These are phyloP conservation scores for Wickerhamomyces chambardii DNA, from an alignment of 805 yeast species.

Conservation along the genomic window DNA sequence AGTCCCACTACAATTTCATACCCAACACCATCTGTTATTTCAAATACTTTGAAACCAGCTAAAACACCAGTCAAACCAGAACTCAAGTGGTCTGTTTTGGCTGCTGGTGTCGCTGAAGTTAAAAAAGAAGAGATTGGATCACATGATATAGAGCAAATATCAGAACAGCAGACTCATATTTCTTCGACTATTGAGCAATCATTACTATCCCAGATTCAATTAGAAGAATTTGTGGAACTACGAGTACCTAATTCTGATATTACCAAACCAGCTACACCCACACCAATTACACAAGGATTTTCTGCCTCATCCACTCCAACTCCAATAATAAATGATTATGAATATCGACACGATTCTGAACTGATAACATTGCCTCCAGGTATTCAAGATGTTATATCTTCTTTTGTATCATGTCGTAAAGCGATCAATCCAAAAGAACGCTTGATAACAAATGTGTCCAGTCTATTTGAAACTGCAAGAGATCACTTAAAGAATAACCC, in stretches of 20 bases:
- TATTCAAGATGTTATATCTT: slow-evolving; percentile 19
- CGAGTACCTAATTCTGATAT: slow-evolving; percentile 10
- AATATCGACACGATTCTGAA: slow-evolving; percentile 8
- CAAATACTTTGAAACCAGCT: slow-evolving; percentile 36
- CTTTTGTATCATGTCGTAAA: slow-evolving; percentile 15
- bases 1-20: no score
- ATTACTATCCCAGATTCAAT: slow-evolving; percentile 3
- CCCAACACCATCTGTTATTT: slow-evolving; percentile 5
- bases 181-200: slow-evolving; percentile 8
- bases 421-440: slow-evolving; percentile 2
- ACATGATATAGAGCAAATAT: neutral
- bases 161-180: no score
- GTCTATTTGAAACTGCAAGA: slow-evolving; percentile 55
- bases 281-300: slow-evolving; percentile 34
- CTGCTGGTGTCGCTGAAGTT: slow-evolving; percentile 5
- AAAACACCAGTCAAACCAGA: slow-evolving; percentile 40
- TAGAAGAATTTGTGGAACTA: no score
- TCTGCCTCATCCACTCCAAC: neutral
- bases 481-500: slow-evolving; percentile 65
- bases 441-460: slow-evolving; percentile 33
- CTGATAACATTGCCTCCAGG: slow-evolving; percentile 19
- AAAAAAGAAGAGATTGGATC: slow-evolving; percentile 4
- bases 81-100: slow-evolving; percentile 40
- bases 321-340: slow-evolving; percentile 8
- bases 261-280: slow-evolving; percentile 28